Percentiles rank a stretch among this genome's conserved stretches.
Conservation (phyloP, 805 yeast species). For the Candida fluviatilis region DNA sequence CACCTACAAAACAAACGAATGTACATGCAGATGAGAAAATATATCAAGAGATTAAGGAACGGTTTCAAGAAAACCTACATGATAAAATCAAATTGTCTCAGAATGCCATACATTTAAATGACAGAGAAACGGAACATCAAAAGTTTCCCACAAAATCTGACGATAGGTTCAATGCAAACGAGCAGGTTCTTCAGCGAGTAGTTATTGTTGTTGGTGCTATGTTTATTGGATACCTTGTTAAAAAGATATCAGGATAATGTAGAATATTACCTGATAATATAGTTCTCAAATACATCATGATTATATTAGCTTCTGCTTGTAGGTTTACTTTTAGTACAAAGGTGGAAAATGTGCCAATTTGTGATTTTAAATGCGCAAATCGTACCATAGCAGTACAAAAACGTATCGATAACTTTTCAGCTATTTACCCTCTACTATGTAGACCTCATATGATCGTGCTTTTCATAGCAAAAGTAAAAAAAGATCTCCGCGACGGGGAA, state of each 20-base stretch:
- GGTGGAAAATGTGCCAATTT: too few species aligned
- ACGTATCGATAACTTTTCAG: too few species aligned
- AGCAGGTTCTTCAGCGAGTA: constrained; percentile 2
- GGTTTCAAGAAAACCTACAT: neutral
- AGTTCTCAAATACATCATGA: too few species aligned
- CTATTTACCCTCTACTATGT: too few species aligned
- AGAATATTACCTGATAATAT: too few species aligned
- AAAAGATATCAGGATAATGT: constrained; percentile 3
- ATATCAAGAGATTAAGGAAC: neutral
- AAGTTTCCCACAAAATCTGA: constrained; percentile 3
- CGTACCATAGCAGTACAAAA: too few species aligned
- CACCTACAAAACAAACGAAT: neutral
- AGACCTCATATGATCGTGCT: too few species aligned
- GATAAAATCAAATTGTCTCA: neutral
- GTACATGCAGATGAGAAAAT: neutral
- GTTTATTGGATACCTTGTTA: constrained; percentile 4
- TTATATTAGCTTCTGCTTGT: too few species aligned
- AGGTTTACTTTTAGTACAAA: too few species aligned
- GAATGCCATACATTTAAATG: neutral
- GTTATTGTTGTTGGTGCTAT: constrained; percentile 3
- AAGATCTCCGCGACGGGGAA: neutral
- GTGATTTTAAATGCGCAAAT: too few species aligned
- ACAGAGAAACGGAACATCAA: neutral
- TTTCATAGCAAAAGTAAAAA: neutral
- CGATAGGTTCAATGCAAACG: constrained; percentile 4